These are phyloP conservation scores for Alloteropsis semialata DNA, from an alignment of 176 grass and related monocot species.

Conservation along the genomic window DNA sequence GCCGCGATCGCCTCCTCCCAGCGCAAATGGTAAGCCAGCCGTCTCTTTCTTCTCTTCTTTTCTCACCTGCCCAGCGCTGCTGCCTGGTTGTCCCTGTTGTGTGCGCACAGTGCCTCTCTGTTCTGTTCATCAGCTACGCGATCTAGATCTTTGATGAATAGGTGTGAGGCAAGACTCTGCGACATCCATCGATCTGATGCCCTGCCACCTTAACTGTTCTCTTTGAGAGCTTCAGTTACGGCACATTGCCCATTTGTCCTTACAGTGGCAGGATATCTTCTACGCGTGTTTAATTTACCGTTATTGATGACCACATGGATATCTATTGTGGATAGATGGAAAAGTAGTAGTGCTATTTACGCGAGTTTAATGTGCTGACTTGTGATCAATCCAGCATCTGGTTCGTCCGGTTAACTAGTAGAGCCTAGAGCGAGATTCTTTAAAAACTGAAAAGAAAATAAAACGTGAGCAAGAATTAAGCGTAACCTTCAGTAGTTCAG, in stretches of 20 bases:
- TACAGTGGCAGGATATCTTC: neutral
- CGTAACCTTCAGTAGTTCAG: neutral
- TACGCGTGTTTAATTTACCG: neutral
- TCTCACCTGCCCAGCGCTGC: too few relatives aligned
- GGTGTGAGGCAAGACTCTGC: neutral
- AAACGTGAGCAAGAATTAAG: too few relatives aligned
- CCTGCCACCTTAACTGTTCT: neutral
- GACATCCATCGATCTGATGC: neutral
- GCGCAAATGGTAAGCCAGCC: conserved; percentile 23
- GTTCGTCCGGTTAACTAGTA: neutral
- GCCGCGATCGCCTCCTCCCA: neutral
- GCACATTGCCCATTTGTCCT: neutral
- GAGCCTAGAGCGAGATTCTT: too few relatives aligned
- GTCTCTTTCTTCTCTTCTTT: too few relatives aligned
- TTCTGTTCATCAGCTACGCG: neutral
- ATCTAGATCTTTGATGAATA: neutral
- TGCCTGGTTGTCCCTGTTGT: neutral
- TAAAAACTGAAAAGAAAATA: too few relatives aligned
- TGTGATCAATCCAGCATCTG: neutral
- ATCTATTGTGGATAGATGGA: neutral
- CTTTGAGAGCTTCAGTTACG: neutral
- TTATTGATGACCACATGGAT: too few relatives aligned
- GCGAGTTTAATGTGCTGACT: neutral
- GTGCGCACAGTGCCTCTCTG: neutral
- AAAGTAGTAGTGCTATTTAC: neutral